Evolutionary conservation across 179 eudicot genomes (phyloP).

Genomic region (Silene noctiflora): DNA sequence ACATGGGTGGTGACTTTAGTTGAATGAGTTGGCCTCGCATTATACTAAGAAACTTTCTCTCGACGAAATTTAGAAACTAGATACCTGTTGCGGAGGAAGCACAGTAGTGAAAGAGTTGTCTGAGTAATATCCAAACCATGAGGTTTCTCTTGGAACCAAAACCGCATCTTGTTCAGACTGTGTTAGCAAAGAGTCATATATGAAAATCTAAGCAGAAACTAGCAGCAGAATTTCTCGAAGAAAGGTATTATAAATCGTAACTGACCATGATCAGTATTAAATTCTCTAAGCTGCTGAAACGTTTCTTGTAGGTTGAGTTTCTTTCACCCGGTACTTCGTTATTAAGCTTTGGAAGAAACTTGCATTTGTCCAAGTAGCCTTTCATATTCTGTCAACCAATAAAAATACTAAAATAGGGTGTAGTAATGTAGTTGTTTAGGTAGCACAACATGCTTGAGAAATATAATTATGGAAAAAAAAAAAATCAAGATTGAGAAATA

Average conservation of each 20-base stretch:
- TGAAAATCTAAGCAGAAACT: no score
- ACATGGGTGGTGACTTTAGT: no score
- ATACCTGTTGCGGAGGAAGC: constrained; percentile 69
- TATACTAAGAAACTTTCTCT: no score
- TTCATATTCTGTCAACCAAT: constrained; percentile 48
- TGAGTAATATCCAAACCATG: constrained; percentile 97
- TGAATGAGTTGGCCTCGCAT: no score
- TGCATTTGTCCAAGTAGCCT: constrained; percentile 66
- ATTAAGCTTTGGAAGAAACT: constrained; percentile 87
- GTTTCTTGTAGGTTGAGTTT: constrained; percentile 79
- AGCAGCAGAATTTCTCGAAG: no score
- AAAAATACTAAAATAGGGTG: background rate
- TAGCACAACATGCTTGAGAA: no score
- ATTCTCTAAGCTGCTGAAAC: constrained; percentile 75
- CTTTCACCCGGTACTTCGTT: constrained; percentile 73
- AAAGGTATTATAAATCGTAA: background rate
- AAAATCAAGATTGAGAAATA: background rate
- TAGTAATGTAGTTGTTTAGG: no score
- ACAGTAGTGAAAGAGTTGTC: constrained; percentile 63
- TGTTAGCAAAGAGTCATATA: constrained; percentile 5
- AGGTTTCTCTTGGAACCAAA: constrained; percentile 80
- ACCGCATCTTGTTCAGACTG: constrained; percentile 86
- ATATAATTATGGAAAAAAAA: background rate
- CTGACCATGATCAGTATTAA: constrained; percentile 83
- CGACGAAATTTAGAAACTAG: no score